A percentile compares a stretch with the other conserved stretches of the same genome.
phyloP scores from a whole-genome alignment of 176 grass and related monocot genomes.

The Musa itinerans region DNA sequence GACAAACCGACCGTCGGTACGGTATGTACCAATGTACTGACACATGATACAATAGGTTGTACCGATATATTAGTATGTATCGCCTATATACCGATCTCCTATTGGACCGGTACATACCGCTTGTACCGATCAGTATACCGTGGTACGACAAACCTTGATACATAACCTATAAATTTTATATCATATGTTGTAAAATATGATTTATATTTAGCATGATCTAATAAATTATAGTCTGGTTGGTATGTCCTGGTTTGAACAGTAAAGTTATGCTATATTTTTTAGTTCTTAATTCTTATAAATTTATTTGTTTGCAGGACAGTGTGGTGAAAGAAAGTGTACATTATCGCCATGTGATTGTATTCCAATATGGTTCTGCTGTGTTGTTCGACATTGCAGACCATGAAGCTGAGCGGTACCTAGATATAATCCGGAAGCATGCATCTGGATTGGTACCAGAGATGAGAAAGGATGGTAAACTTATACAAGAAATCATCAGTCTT shows the following conservation, averaged over 20 bases:
- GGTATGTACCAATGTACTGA: too few relatives aligned
- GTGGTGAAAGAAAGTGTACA: slow-evolving; percentile 57
- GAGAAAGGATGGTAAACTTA: slow-evolving; percentile 74
- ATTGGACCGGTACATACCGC: too few relatives aligned
- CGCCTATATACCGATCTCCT: too few relatives aligned
- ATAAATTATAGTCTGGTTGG: neutral
- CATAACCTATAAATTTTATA: too few relatives aligned
- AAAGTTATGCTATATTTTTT: slow-evolving; percentile 3
- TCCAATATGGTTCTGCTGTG: slow-evolving; percentile 87
- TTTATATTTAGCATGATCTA: neutral
- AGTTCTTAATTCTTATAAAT: slow-evolving; percentile 13
- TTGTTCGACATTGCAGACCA: slow-evolving; percentile 89
- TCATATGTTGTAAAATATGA: neutral
- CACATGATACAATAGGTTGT: too few relatives aligned
- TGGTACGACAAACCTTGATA: too few relatives aligned
- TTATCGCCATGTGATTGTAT: slow-evolving; percentile 73
- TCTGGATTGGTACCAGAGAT: slow-evolving; percentile 74
- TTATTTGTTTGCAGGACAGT: slow-evolving; percentile 38
- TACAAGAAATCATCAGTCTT: neutral
- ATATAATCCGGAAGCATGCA: slow-evolving; percentile 82
- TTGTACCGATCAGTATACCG: too few relatives aligned
- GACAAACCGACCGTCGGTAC: too few relatives aligned
- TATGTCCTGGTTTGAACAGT: neutral
- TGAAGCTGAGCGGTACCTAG: slow-evolving; percentile 81
- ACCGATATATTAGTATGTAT: too few relatives aligned